Conservation (phyloP, 1,284 basidiomycete genomes). For the Sutorius eximius region DNA sequence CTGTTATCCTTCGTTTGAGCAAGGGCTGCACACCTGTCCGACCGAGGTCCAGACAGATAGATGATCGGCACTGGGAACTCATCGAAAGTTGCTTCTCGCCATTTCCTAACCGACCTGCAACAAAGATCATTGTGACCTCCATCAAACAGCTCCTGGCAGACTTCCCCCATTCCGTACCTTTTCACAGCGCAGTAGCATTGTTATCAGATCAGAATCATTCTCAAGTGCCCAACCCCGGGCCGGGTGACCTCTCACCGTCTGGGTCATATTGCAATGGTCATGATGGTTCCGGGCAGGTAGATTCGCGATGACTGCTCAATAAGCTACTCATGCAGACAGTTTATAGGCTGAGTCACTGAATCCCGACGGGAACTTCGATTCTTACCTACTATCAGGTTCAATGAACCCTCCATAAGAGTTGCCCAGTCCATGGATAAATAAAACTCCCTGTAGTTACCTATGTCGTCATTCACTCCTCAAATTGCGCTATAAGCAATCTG, state of each 20-base stretch:
- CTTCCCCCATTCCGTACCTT: neutral
- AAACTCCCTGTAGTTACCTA: too few species aligned
- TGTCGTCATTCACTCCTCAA: too few species aligned
- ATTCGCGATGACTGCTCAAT: neutral
- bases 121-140: neutral
- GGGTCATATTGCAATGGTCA: neutral
- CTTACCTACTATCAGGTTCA: too few species aligned
- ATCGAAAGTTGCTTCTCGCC: slow-evolving; percentile 1
- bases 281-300: neutral
- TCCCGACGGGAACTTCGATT: too few species aligned
- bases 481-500: too few species aligned
- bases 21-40: neutral
- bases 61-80: slow-evolving; percentile 4
- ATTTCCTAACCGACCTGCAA: neutral
- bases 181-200: neutral
- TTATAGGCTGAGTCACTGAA: neutral
- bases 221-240: neutral
- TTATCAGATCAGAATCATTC: neutral
- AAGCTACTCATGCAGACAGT: neutral
- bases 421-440: too few species aligned
- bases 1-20: neutral
- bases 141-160: neutral
- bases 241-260: too few species aligned
- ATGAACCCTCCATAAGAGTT: too few species aligned
- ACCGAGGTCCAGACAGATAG: neutral